These are phyloP conservation scores for Candida nanaspora DNA, from an alignment of 805 yeast genomes.

Conservation along the genomic window DNA sequence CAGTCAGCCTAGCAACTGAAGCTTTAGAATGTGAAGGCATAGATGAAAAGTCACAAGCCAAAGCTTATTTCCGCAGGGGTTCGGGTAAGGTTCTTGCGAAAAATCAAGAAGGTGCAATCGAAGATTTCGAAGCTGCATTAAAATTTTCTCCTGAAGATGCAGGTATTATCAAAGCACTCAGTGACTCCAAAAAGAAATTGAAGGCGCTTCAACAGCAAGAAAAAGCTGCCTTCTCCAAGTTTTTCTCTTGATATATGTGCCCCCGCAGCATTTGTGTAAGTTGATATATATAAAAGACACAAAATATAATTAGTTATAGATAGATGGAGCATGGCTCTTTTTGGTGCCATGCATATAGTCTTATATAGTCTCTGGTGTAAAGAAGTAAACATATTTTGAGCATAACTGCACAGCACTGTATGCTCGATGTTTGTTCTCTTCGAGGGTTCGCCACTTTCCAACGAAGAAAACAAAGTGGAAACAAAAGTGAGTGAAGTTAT, in stretches of 20 bases:
- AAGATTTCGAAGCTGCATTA: constrained; percentile 59
- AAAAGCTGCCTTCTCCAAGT: constrained; percentile 67
- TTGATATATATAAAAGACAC: too few species aligned
- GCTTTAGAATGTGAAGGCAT: constrained; percentile 57
- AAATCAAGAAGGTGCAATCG: constrained; percentile 64
- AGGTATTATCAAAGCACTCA: constrained; percentile 59
- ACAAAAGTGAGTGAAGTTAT: background rate
- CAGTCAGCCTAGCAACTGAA: constrained; percentile 52
- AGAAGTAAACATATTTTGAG: background rate
- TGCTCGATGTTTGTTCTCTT: background rate
- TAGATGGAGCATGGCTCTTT: too few species aligned
- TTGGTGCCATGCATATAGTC: too few species aligned
- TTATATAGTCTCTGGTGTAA: background rate
- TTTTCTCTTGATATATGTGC: constrained; percentile 34
- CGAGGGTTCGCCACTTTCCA: constrained; percentile 1
- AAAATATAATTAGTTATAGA: too few species aligned
- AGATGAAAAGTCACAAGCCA: constrained; percentile 66
- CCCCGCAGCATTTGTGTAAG: too few species aligned
- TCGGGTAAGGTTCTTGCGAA: constrained; percentile 56
- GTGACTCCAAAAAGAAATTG: constrained; percentile 46
- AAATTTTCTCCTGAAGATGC: constrained; percentile 61
- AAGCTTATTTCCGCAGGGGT: constrained; percentile 85
- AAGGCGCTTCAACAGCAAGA: constrained; percentile 57
- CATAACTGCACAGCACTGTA: background rate
- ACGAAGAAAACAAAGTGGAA: constrained; percentile 1